Conservation (phyloP, 2,329 filamentous ascomycete species). For the Colletotrichum endophyticum region DNA sequence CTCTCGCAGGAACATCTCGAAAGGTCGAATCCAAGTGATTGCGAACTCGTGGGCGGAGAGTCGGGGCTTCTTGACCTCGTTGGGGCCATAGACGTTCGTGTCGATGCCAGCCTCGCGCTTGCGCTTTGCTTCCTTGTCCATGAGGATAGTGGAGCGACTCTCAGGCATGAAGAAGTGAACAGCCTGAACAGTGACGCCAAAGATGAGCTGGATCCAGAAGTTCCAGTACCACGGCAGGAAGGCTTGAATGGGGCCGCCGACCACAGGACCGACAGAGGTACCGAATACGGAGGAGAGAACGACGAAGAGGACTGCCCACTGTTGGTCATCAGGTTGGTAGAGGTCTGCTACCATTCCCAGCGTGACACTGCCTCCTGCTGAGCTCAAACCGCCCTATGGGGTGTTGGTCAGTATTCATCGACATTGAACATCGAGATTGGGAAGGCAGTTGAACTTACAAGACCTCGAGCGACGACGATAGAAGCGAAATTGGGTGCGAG, state of each 20-base stretch:
- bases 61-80: slow-evolving; percentile 48
- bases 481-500: slow-evolving; percentile 44
- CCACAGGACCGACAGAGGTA: slow-evolving; percentile 57
- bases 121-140: slow-evolving; percentile 62
- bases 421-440: too few relatives aligned
- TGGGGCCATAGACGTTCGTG: slow-evolving; percentile 45
- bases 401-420: neutral
- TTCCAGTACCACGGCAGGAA: slow-evolving; percentile 61
- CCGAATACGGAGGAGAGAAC: slow-evolving; percentile 61
- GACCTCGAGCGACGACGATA: slow-evolving; percentile 45
- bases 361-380: slow-evolving; percentile 68
- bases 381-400: slow-evolving; percentile 59
- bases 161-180: slow-evolving; percentile 61
- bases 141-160: slow-evolving; percentile 60
- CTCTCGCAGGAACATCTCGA: slow-evolving; percentile 68
- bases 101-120: slow-evolving; percentile 53
- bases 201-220: slow-evolving; percentile 66
- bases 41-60: slow-evolving; percentile 46
- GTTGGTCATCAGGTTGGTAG: slow-evolving; percentile 61
- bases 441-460: neutral
- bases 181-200: slow-evolving; percentile 56
- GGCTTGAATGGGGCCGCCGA: slow-evolving; percentile 57
- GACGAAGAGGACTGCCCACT: slow-evolving; percentile 65
- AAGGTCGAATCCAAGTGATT: slow-evolving; percentile 63
- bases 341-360: slow-evolving; percentile 70